Percentiles rank a stretch among this genome's conserved stretches.
Evolutionary conservation across 2,329 filamentous ascomycete species (phyloP).

Genomic region (Phialophora chinensis): DNA sequence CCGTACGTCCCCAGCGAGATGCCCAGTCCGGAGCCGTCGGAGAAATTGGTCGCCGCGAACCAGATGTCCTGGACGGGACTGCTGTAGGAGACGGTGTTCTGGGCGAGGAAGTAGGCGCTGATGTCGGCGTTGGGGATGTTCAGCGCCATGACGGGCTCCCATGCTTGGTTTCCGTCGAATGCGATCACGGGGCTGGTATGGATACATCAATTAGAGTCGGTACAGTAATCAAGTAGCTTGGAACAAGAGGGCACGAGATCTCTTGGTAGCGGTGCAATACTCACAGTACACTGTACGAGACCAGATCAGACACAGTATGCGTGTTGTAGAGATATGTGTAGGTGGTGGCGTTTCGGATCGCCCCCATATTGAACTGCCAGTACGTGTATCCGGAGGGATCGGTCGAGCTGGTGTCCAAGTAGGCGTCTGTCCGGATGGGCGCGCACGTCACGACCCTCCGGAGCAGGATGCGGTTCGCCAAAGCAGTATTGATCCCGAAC

Average conservation of each 20-base stretch:
- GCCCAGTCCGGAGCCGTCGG: neutral
- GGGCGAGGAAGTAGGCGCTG: conserved; percentile 7
- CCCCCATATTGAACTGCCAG: conserved; percentile 2
- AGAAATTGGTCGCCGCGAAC: conserved; percentile 3
- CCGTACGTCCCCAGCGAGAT: neutral
- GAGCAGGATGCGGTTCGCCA: conserved; percentile 1
- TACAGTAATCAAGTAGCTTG: too few relatives aligned
- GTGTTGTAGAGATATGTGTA: conserved; percentile 11
- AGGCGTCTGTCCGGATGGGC: conserved; percentile 3
- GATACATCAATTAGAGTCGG: neutral
- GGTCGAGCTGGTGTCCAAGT: conserved; percentile 1
- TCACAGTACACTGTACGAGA: conserved; percentile 1
- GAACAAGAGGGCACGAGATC: too few relatives aligned
- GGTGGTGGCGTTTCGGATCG: neutral
- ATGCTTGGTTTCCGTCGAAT: conserved; percentile 5
- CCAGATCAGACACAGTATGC: conserved; percentile 1
- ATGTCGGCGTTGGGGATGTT: conserved; percentile 9
- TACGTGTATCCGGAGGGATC: neutral
- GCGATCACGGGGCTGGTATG: neutral
- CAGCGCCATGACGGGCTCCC: conserved; percentile 2
- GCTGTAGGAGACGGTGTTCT: conserved; percentile 5
- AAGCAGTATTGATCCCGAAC: neutral
- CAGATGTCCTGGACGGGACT: conserved; percentile 2
- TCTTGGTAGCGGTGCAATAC: neutral
- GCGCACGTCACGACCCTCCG: conserved; percentile 6